Evolutionary conservation across 768 basidiomycete genomes (phyloP).

Genomic region (Calocybe indica): DNA sequence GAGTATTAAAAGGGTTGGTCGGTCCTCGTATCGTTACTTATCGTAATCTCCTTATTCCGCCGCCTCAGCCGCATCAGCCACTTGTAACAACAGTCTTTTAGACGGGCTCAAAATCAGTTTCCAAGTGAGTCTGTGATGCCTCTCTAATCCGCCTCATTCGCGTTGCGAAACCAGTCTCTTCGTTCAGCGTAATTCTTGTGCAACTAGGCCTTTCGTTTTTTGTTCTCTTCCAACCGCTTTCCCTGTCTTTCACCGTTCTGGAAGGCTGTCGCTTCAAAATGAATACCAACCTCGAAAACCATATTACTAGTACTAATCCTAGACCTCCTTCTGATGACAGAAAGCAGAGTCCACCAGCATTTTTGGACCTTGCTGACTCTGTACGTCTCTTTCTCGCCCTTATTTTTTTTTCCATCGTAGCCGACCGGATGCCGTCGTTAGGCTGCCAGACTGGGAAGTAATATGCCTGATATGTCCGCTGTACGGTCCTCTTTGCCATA

Average conservation of each 20-base stretch:
- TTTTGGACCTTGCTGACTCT: slow-evolving; percentile 90
- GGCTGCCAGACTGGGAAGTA: slow-evolving; percentile 81
- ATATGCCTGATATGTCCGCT: slow-evolving; percentile 82
- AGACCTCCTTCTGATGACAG: slow-evolving; percentile 58
- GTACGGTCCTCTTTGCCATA: slow-evolving; percentile 38
- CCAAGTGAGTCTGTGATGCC: slow-evolving; percentile 47
- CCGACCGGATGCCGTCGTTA: slow-evolving; percentile 23
- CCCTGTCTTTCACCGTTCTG: slow-evolving; percentile 51
- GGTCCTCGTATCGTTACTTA: neutral
- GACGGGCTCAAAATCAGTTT: slow-evolving; percentile 73
- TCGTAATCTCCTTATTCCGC: slow-evolving; percentile 10
- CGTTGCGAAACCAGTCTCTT: slow-evolving; percentile 13
- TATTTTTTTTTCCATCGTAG: slow-evolving; percentile 10
- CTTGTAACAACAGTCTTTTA: slow-evolving; percentile 82
- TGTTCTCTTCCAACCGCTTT: slow-evolving; percentile 43
- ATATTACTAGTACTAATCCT: slow-evolving; percentile 72
- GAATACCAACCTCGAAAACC: slow-evolving; percentile 65
- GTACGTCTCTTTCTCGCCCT: slow-evolving; percentile 39
- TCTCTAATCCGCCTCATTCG: slow-evolving; percentile 15
- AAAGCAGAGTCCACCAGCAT: slow-evolving; percentile 87
- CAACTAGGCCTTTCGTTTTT: slow-evolving; percentile 51
- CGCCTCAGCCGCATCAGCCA: slow-evolving; percentile 37
- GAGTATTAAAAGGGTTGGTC: slow-evolving; percentile 46
- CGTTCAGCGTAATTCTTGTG: slow-evolving; percentile 57
- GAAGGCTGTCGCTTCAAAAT: slow-evolving; percentile 56